Base-by-base conservation (phyloP, 441 rosid species). In the Erysimum pusillum region DNA sequence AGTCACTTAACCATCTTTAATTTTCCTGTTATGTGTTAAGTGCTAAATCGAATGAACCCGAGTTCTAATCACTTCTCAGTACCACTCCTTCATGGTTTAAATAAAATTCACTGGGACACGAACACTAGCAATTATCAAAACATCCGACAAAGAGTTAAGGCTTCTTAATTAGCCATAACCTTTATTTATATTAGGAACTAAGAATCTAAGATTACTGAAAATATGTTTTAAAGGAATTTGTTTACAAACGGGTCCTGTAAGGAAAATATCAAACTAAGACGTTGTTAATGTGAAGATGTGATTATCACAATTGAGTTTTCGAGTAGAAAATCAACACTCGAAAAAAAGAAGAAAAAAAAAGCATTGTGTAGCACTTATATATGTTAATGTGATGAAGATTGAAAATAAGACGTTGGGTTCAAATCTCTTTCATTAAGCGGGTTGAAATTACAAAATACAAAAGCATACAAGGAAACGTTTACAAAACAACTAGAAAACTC, bases 381-480 rank as follows among this genome's bases (percentile, higher is more conserved):
- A 38, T 51, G 42, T 17, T 11, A 61, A 25, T 51, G 7, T 51
- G 39, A n/a, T 51, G 39, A n/a, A 48, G 25, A 51, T 62, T 25
- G 6, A 12, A 53, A 25, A 17, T 45, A 48, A 56, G 31, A 20
- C 6, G 20, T 62, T 34, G 9, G 10, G 36, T 41, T 45, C 22
- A 57, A 15, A 66, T 58, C 2, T 38, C 3, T 75, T 65, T 58
- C 52, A 75, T 49, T 49, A 38, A 38, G 41, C 15, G 34, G 34
- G 41, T 25, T 35, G 22, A 57, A 25, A 25, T 58, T 66, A 57
- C 4, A 20, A 28, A 28, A 25, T 38, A 66, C 35, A 46, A 14
- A 54, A 36, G 18, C 34, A 56, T 45, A 74, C 38, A 56, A 34
- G 28, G 28, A 25, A 44, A 42, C 51, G 32, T 57, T 45, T 45